A percentile compares a stretch with the other conserved stretches of the same genome.
Evolutionary conservation across 177 flowering plant species (phyloP).

Genomic region (Vitis hybrid): DNA sequence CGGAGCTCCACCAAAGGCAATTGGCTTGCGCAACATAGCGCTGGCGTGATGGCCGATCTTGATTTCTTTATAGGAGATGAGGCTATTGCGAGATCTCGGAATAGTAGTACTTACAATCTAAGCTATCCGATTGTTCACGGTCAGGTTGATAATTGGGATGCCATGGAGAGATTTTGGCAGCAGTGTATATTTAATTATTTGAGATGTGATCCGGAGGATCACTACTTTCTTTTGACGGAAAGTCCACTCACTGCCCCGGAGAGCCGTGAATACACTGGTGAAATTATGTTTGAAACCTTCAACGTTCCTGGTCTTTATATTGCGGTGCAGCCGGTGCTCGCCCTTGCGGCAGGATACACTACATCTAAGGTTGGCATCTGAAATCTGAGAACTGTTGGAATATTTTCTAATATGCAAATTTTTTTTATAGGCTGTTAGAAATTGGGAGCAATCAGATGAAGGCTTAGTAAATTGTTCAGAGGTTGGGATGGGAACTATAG

Average conservation of each 20-base stretch:
- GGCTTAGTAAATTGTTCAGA: not conserved
- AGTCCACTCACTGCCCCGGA: slow-evolving; percentile 97
- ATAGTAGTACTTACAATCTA: slow-evolving; percentile 76
- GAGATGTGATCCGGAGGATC: slow-evolving; percentile 99
- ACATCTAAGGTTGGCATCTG: slow-evolving; percentile 77
- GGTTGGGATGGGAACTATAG: not conserved
- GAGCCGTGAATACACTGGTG: slow-evolving; percentile 94
- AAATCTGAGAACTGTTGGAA: no score
- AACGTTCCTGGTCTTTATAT: slow-evolving; percentile 99
- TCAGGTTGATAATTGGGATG: slow-evolving; percentile 96
- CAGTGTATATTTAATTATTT: slow-evolving; percentile 94
- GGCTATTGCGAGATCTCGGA: slow-evolving; percentile 67
- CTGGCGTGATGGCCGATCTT: slow-evolving; percentile 99
- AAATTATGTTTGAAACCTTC: slow-evolving; percentile 99
- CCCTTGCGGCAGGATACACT: slow-evolving; percentile 98
- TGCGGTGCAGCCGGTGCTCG: slow-evolving; percentile 98
- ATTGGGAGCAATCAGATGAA: no score
- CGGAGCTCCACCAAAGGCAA: slow-evolving; percentile 65
- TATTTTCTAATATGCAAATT: not conserved
- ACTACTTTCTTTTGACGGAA: slow-evolving; percentile 91
- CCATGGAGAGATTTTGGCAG: slow-evolving; percentile 99
- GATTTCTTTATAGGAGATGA: slow-evolving; percentile 96
- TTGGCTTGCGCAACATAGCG: slow-evolving; percentile 86
- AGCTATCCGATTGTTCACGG: slow-evolving; percentile 86
- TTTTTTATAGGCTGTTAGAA: not conserved